Evolutionary conservation across 164 flowering plant species (phyloP), one percentile per base, ranked within the genome.

Genomic region (Protea cynaroides): DNA sequence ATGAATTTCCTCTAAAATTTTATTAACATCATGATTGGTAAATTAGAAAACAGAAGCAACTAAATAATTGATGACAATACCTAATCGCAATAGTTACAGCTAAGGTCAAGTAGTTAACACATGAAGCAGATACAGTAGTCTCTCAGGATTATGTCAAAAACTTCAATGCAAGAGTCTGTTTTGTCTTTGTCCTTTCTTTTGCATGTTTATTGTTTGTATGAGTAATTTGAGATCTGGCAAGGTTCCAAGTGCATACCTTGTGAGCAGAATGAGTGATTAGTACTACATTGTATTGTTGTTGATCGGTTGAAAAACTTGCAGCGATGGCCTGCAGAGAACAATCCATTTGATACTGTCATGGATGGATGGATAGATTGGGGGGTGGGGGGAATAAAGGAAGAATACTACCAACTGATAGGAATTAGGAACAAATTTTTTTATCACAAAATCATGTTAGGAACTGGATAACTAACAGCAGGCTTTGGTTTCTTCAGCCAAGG

Each of bases 251-350:
- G 25, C 67, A 59, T 65, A 92, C 96, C 96, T 88, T 74, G 65
- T 93, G 98, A 23, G 95, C 85, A 29, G 88, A 84, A 83, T 90
- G 94, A 71, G 92, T 86, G 38, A 93, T 73, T 14, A 93, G 75
- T 60, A 73, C 56, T 18, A 86, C 97, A 36, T 71, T 57, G 68
- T 87, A 90, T 9, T 87, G 82, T 52, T 59, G 62, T 65, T 82
- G 88, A 63, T 87, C 96, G 67, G 67, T 50, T 44, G 92, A 87
- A 80, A 92, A 86, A 71, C 90, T 93, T 12, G 86, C 83, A 38
- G 96, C 92, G 64, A 92, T 74, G 50, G 96, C 97, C 91, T 90
- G 79, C 60, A 74, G 34, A 71, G 7, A 59, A 25, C 23, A 54
- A 40, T 23, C n/a, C 36, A 55, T 2, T 57, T 44, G 46, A 14